Conservation (phyloP, 306 rosid genomes). For the Gillenia trifoliata region DNA sequence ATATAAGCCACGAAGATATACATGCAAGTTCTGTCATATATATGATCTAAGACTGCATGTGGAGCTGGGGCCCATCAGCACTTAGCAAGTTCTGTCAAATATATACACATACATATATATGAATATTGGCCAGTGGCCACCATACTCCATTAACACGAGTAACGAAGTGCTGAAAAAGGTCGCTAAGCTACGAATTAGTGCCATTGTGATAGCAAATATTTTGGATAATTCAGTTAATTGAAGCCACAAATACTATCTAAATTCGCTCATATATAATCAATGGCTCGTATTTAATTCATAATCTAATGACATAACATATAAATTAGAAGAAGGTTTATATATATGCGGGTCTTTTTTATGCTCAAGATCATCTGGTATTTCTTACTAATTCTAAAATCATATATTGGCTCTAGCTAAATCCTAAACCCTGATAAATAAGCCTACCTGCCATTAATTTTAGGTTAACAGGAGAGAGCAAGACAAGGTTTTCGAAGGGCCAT, state of each 20-base stretch:
- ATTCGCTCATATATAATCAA: not conserved
- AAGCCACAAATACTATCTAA: not conserved
- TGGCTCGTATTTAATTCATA: not conserved
- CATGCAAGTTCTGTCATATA: not conserved
- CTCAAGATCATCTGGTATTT: not conserved
- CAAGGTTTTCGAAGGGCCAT: not conserved
- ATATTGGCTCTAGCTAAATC: not conserved
- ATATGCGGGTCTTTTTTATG: not conserved
- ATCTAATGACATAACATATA: too few relatives aligned
- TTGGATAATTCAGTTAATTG: not conserved
- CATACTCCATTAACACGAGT: not conserved
- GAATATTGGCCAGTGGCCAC: too few relatives aligned
- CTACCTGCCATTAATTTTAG: not conserved
- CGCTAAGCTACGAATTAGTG: not conserved
- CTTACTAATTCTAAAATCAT: not conserved
- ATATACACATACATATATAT: too few relatives aligned
- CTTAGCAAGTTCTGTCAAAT: too few relatives aligned
- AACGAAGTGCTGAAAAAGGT: not conserved
- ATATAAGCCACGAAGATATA: not conserved
- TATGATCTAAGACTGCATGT: not conserved
- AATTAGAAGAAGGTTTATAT: not conserved
- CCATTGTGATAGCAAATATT: not conserved
- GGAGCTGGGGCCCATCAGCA: not conserved
- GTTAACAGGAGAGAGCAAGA: not conserved
- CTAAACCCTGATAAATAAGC: not conserved